A percentile compares a stretch with the other conserved stretches of the same genome.
These are phyloP conservation scores for Arbutus unedo DNA, from an alignment of 148 eudicot genomes.

Conservation along the genomic window DNA sequence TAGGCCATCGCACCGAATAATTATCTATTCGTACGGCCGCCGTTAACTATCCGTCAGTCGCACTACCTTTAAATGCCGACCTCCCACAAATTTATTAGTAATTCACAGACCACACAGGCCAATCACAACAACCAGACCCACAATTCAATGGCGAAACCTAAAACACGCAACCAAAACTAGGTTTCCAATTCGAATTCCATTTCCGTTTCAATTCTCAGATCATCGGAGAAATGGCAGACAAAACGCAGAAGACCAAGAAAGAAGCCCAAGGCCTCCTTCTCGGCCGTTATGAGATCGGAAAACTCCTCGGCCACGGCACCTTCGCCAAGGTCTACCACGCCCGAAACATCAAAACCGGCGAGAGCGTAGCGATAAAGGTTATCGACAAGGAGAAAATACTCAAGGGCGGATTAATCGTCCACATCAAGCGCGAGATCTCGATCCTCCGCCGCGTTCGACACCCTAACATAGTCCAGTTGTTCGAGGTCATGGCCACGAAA, in stretches of 20 bases:
- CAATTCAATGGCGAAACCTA: background rate
- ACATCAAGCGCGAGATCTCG: conserved; percentile 59
- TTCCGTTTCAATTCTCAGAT: background rate
- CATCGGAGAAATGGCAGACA: background rate
- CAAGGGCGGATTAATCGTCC: conserved; percentile 49
- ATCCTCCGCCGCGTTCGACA: conserved; percentile 55
- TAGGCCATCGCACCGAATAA: no score
- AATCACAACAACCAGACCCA: background rate
- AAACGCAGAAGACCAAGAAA: conserved; percentile 14
- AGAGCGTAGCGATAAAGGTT: conserved; percentile 52
- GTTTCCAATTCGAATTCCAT: background rate
- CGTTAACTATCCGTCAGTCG: background rate
- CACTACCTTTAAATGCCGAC: background rate
- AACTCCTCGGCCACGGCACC: conserved; percentile 53
- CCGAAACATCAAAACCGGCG: conserved; percentile 31
- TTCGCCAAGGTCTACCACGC: conserved; percentile 65
- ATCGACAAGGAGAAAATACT: conserved; percentile 61
- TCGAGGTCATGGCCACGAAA: conserved; percentile 66
- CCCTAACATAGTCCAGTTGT: conserved; percentile 59
- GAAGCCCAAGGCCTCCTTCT: conserved; percentile 32
- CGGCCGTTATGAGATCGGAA: conserved; percentile 51
- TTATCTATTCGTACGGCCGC: background rate
- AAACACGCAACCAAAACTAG: background rate
- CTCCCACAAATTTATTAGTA: background rate
- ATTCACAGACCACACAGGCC: background rate